phyloP scores from a whole-genome alignment of 495 filamentous ascomycete species.

The Xylaria sp. region DNA sequence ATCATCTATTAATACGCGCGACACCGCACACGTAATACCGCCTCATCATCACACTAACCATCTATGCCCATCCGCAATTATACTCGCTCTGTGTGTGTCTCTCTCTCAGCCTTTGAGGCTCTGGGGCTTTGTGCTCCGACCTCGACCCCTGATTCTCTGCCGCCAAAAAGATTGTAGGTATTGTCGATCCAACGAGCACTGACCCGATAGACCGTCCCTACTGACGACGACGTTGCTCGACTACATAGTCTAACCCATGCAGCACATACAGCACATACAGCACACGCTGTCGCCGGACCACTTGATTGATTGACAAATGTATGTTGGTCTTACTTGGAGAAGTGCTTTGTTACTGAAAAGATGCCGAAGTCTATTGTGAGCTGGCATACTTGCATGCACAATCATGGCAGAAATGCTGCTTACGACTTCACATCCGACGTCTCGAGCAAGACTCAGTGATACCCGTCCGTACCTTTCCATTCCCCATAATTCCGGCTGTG shows the following conservation, averaged over 20 bases:
- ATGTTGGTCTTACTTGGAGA: neutral
- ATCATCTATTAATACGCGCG: neutral
- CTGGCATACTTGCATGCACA: neutral
- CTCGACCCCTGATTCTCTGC: neutral
- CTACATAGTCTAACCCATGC: neutral
- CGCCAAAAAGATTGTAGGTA: neutral
- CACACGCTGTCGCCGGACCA: too few relatives aligned
- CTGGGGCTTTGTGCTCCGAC: neutral
- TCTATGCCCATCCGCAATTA: neutral
- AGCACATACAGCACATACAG: neutral
- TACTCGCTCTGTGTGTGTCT: too few relatives aligned
- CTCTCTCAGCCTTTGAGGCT: neutral
- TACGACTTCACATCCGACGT: neutral
- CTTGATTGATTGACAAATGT: neutral
- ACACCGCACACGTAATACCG: neutral
- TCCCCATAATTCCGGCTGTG: neutral
- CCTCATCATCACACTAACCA: neutral
- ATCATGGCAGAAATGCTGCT: neutral
- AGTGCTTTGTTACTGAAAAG: neutral
- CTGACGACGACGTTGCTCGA: neutral
- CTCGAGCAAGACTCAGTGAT: neutral
- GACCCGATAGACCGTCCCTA: neutral
- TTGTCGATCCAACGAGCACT: constrained; percentile 13
- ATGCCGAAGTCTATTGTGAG: neutral
- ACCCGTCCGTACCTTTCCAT: neutral